Conservation (phyloP, 148 eudicot genomes). For the Arctostaphylos glauca region DNA sequence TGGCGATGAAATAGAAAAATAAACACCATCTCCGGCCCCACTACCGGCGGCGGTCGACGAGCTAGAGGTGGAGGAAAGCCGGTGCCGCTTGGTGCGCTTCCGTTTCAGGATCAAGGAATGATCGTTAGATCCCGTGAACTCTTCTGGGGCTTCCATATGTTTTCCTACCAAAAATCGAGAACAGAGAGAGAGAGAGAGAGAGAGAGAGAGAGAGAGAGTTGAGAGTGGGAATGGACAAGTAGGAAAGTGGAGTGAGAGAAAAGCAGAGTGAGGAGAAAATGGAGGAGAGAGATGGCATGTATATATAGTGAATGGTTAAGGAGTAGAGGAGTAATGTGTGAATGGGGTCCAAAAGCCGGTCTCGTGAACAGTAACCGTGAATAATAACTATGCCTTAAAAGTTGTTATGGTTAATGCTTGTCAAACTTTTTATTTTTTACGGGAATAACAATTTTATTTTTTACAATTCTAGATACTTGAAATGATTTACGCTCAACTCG, state of each 20-base stretch:
- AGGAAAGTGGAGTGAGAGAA: background rate
- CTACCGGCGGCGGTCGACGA: slow-evolving; percentile 2
- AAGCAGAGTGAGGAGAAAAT: slow-evolving; percentile 1
- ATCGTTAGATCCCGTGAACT: slow-evolving; percentile 14
- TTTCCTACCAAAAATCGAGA: background rate
- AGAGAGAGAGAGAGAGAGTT: background rate
- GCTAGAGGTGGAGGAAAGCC: slow-evolving; percentile 51
- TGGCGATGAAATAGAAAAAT: background rate
- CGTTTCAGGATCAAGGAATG: slow-evolving; percentile 42
- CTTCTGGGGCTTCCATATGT: slow-evolving; percentile 25
- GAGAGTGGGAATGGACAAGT: background rate
- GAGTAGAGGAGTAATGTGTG: background rate
- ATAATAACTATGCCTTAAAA: background rate
- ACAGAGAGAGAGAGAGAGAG: background rate
- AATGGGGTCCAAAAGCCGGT: background rate
- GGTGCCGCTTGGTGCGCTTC: slow-evolving; percentile 64
- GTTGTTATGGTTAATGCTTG: background rate
- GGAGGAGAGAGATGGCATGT: slow-evolving; percentile 6
- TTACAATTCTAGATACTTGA: no score
- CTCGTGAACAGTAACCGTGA: background rate
- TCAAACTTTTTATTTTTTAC: background rate
- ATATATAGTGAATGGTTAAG: background rate
- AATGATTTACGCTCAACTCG: no score
- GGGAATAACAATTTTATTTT: no score
- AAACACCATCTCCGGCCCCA: background rate